Evolutionary conservation across 208 protist genomes (phyloP).

Genomic region (Leishmania braziliensis): DNA sequence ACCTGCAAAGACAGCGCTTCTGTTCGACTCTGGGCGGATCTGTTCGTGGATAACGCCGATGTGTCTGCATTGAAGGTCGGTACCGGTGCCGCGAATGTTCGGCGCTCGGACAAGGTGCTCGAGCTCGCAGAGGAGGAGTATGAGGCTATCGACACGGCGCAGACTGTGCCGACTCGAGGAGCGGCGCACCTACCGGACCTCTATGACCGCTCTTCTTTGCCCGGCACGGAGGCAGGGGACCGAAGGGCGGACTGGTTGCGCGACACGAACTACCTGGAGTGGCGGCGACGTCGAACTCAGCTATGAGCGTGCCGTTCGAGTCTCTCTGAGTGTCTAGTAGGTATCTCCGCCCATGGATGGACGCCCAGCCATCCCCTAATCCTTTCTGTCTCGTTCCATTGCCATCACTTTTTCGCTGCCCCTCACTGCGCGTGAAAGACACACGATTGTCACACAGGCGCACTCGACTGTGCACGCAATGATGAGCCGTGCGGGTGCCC

Average conservation of each 20-base stretch:
- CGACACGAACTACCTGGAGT: constrained; percentile 25
- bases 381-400: not conserved
- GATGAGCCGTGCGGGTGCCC: not conserved
- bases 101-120: not conserved
- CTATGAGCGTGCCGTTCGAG: not conserved
- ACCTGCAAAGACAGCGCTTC: constrained; percentile 1
- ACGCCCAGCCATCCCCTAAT: not conserved
- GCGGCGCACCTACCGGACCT: not conserved
- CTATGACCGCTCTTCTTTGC: not conserved
- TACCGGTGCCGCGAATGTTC: not conserved
- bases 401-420: not conserved
- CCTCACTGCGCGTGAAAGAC: not conserved
- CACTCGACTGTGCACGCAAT: not conserved
- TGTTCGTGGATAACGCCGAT: not conserved
- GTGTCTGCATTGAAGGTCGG: not conserved
- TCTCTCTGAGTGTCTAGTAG: not conserved
- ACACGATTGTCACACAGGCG: not conserved
- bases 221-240: not conserved
- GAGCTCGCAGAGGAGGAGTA: constrained; percentile 38
- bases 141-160: constrained; percentile 6
- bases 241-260: constrained; percentile 15
- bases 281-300: constrained; percentile 7
- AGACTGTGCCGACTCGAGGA: not conserved
- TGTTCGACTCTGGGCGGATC: constrained; percentile 10
- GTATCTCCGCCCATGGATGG: not conserved